Base-by-base conservation (phyloP, 352 stramenopile species). In the Elongisporangium anandrum region DNA sequence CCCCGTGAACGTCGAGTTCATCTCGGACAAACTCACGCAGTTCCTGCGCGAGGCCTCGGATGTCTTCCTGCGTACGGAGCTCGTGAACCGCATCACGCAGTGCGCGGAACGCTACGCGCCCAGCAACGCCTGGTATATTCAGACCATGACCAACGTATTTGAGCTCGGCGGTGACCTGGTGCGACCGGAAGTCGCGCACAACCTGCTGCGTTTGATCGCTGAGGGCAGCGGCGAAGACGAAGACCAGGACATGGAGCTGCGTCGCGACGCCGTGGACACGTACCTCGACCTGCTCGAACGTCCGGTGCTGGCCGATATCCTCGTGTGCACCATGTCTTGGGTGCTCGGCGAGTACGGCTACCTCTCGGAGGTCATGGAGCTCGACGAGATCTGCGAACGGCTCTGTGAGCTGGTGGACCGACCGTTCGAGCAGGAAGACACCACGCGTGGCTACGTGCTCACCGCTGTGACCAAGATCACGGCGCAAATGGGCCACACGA, bases 1-100 rank as follows among this genome's bases (percentile, higher is more conserved):
- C 81, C 96, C 97, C 2, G 96, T 99, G 52, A 99, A 99, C 73
- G 97, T 99, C 7, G 97, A 99, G 75, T 99, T 99, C 67, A 99
- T 99, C 71, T 95, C 94, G 3, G 97, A 99, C 56, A 99, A 99
- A 69, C 85, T 99, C 26, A 90, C 99, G 21, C 87, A 97, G 63
- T 98, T 98, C 63, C 73, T 99, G 68, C 79, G 92, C 50, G 89
- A 95, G 57, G 97, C 97, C 2, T 98, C 90, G 5, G 97, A 99
- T 68, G 90, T 98, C n/a, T 99, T 99, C 66, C 71, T 99, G 21
- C 97, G 97, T 16, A 92, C 92, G 26, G 96, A 99, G 66, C 85
- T 99, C 24, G 98, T 99, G 24, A 93, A 82, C 9, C 95, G 97
- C 58, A 98, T 99, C 54, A 99, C 96, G 57, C 95, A 98, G 64